Percentiles rank a stretch among this genome's conserved stretches.
Evolutionary conservation across 345 rosid genomes (phyloP).

Genomic region (Corchorus capsularis): DNA sequence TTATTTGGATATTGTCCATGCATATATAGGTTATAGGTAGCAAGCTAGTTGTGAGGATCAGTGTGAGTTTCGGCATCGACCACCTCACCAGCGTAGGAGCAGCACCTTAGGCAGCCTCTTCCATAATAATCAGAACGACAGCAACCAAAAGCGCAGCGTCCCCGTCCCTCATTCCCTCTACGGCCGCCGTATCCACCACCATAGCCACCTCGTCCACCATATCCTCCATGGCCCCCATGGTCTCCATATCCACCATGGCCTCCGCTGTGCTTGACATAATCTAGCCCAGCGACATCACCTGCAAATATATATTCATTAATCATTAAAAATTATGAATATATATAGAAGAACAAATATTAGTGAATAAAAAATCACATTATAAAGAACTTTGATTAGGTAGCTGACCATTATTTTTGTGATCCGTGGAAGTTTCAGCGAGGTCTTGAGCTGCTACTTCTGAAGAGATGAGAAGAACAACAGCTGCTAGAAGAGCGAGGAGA

Average conservation of each 20-base stretch:
- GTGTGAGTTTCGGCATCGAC: neutral
- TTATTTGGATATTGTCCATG: too few species aligned
- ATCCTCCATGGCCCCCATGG: neutral
- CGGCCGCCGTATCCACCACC: neutral
- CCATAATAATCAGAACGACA: constrained; percentile 15
- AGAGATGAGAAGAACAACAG: constrained; percentile 25
- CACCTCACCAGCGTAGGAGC: constrained; percentile 20
- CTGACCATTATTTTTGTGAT: constrained; percentile 18
- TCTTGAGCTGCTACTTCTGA: constrained; percentile 32
- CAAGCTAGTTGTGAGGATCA: constrained; percentile 16
- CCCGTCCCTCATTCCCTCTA: neutral
- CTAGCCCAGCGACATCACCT: neutral
- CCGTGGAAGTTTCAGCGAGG: constrained; percentile 23
- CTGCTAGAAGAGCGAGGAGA: constrained; percentile 12
- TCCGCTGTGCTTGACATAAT: neutral
- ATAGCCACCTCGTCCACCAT: neutral
- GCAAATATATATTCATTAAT: neutral
- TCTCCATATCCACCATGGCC: neutral
- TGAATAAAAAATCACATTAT: neutral
- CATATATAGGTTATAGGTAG: too few species aligned
- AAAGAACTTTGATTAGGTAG: neutral
- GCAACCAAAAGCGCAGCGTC: constrained; percentile 19
- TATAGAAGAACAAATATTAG: neutral
- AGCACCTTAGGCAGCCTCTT: constrained; percentile 25
- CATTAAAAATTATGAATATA: too few species aligned